phyloP scores from a whole-genome alignment of 768 basidiomycete species.

The Psilocybe subaeruginosa region DNA sequence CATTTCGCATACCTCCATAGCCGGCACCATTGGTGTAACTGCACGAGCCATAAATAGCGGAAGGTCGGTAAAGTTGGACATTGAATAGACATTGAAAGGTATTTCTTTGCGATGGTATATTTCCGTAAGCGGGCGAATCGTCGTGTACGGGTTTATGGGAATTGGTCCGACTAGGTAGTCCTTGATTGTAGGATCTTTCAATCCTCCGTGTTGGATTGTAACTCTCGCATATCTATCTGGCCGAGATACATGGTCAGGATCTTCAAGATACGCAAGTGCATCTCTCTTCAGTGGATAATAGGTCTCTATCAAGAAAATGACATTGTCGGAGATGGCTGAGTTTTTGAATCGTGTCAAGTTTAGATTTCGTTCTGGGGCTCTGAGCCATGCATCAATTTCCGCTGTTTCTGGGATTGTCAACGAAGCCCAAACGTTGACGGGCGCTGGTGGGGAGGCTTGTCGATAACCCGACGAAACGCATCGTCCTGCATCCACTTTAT shows the following conservation, averaged over 20 bases:
- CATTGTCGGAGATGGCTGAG: conserved; percentile 44
- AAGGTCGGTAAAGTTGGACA: conserved; percentile 32
- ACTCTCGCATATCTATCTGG: conserved; percentile 50
- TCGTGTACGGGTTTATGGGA: conserved; percentile 43
- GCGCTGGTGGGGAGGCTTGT: conserved; percentile 41
- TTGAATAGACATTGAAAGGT: conserved; percentile 56
- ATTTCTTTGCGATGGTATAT: conserved; percentile 56
- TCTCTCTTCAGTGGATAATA: conserved; percentile 51
- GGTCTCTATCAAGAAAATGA: conserved; percentile 51
- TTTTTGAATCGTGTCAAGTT: conserved; percentile 46
- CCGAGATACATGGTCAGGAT: conserved; percentile 23
- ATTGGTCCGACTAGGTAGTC: conserved; percentile 66
- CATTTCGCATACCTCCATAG: conserved; percentile 38
- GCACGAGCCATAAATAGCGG: conserved; percentile 31
- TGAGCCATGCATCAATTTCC: conserved; percentile 49
- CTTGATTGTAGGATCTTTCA: conserved; percentile 41
- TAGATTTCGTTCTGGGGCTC: conserved; percentile 38
- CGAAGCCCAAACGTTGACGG: conserved; percentile 55
- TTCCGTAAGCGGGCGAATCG: conserved; percentile 44
- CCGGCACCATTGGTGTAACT: conserved; percentile 39
- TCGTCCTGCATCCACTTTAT: conserved; percentile 24
- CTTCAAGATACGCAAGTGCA: conserved; percentile 48
- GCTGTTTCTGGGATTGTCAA: conserved; percentile 47
- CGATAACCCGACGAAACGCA: conserved; percentile 33
- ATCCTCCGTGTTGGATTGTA: conserved; percentile 53